phyloP scores from a whole-genome alignment of 1,139 yeast species.

The Pichia inconspicua region DNA sequence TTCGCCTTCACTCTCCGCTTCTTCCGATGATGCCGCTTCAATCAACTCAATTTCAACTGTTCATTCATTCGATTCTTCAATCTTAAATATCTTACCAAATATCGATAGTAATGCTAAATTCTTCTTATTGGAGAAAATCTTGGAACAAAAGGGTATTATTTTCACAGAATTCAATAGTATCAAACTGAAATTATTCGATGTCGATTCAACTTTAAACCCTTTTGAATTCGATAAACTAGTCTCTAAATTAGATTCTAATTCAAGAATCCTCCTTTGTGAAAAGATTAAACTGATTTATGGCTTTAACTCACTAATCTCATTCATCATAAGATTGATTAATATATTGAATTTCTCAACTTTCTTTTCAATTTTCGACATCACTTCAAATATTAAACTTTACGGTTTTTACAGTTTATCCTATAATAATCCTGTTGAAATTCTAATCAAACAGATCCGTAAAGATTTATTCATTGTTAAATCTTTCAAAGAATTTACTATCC shows the following conservation, averaged over 20 bases:
- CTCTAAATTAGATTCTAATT: slow-evolving; percentile 12
- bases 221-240: slow-evolving; percentile 19
- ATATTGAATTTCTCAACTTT: slow-evolving; percentile 21
- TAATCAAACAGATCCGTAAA: slow-evolving; percentile 25
- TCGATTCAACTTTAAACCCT: slow-evolving; percentile 21
- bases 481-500: slow-evolving; percentile 24
- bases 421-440: slow-evolving; percentile 24
- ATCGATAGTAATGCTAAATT: slow-evolving; percentile 10
- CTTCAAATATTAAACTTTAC: slow-evolving; percentile 24
- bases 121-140: slow-evolving; percentile 14
- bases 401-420: slow-evolving; percentile 23
- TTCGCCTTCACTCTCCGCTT: not conserved
- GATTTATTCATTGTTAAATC: slow-evolving; percentile 25
- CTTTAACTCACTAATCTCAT: slow-evolving; percentile 18
- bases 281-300: slow-evolving; percentile 24
- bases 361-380: slow-evolving; percentile 25
- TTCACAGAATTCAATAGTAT: slow-evolving; percentile 22
- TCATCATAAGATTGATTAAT: slow-evolving; percentile 20
- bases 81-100: not conserved
- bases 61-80: slow-evolving; percentile 8
- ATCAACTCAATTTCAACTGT: not conserved
- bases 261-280: slow-evolving; percentile 20
- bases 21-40: not conserved
- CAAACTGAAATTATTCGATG: slow-evolving; percentile 23
- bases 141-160: slow-evolving; percentile 21